Evolutionary conservation across 2,329 filamentous ascomycete species (phyloP).

Genomic region (Magnaporthiopsis incrustans): DNA sequence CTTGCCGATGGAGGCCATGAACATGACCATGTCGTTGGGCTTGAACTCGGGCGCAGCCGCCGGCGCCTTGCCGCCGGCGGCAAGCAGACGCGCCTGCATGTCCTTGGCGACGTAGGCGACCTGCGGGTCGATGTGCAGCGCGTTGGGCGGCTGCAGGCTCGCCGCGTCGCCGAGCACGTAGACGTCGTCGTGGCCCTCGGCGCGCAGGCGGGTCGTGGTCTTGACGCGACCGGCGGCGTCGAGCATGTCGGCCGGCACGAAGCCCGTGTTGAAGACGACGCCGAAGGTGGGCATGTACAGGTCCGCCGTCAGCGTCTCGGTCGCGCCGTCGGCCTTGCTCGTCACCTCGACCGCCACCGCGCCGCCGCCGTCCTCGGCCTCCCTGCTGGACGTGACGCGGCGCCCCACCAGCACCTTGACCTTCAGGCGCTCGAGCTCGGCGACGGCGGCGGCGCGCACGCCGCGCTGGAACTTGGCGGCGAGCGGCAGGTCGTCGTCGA

Average conservation of each 20-base stretch:
- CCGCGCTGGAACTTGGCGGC: conserved; percentile 20
- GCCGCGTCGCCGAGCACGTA: conserved; percentile 22
- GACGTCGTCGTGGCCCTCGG: conserved; percentile 19
- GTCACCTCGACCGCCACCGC: neutral
- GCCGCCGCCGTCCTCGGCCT: conserved; percentile 6
- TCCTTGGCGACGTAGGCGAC: conserved; percentile 15
- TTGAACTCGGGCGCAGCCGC: conserved; percentile 13
- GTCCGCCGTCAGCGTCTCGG: conserved; percentile 10
- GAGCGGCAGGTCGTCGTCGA: conserved; percentile 31
- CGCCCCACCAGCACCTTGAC: conserved; percentile 33
- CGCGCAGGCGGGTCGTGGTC: conserved; percentile 17
- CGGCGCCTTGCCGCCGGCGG: neutral
- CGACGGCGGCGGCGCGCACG: conserved; percentile 30
- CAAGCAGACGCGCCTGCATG: conserved; percentile 15
- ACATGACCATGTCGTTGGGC: conserved; percentile 12
- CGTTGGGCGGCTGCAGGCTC: conserved; percentile 17
- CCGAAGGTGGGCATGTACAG: conserved; percentile 41
- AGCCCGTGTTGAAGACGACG: conserved; percentile 30
- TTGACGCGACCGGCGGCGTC: conserved; percentile 18
- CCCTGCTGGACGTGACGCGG: conserved; percentile 21
- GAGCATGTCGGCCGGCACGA: conserved; percentile 18
- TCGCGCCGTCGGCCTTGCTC: conserved; percentile 7
- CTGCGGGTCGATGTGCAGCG: conserved; percentile 17
- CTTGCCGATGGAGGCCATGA: conserved; percentile 18
- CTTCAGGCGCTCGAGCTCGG: conserved; percentile 26